Base-by-base conservation (phyloP, 1,284 basidiomycete genomes). In the Crucibulum parvulum region DNA sequence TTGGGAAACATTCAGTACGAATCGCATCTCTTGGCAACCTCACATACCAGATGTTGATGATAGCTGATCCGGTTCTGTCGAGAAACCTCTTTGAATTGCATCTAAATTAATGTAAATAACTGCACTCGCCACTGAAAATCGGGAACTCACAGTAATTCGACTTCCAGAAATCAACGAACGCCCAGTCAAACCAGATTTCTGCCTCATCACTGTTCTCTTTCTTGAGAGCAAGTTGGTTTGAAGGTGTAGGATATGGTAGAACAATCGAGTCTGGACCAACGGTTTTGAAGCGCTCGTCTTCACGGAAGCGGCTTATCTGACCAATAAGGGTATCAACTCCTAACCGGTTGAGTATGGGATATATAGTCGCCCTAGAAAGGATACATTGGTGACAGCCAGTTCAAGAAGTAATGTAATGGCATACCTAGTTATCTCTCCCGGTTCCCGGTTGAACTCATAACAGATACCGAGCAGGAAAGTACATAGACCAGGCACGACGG, bases 121-220 rank as follows among this genome's bases (percentile, higher is more conserved):
- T 24, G 34, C 31, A 24, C 47, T 41, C 56, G 36, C 18, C 39
- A 45, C 43, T 36, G 37, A 56, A 60, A 55, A 31, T 45, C 46
- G 55, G 6, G 3, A 2, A 81, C 93, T 72, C 67, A 96, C 96
- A 94, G 69, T 95, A 97, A 72, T 97, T 96, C 56, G 94, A 95
- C 78, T 99, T 98, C 92, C 95, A 96, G 73, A 99, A 99, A 75
- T 99, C 97, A n/a, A 98, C 90, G 77, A 99, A 99, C 2, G 90
- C 87, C 95, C 96, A 99, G 73, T 99, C 96, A 72, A 99, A 94
- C 97, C 96, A 99, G 37, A 98, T 81, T 72, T 96, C 96, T n/a
- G 87, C 87, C 66, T 93, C 92, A 62, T 86, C 86, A 54, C 84
- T 76, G 35, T 74, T 75, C 46, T 78, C 74, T n/a, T 74, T 62